phyloP scores from a whole-genome alignment of 345 rosid genomes.

The Ceriops zippeliana region DNA sequence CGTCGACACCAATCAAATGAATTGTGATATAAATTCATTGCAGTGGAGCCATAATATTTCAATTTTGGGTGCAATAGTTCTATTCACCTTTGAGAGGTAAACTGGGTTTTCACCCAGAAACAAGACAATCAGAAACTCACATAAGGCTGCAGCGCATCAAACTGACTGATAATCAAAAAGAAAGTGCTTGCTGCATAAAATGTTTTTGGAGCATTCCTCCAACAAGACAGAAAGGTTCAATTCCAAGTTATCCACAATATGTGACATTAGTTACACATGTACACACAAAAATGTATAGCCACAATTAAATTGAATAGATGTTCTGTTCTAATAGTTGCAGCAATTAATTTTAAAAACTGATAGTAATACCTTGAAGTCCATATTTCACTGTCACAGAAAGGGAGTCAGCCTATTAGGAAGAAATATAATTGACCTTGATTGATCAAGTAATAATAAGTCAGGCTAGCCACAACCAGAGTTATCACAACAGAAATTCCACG shows the following conservation, averaged over 20 bases:
- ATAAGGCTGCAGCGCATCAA: conserved; percentile 76
- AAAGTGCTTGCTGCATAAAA: conserved; percentile 95
- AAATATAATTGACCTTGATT: too few species aligned
- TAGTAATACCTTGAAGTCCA: too few species aligned
- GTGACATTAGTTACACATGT: background rate
- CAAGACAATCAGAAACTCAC: conserved; percentile 44
- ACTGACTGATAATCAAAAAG: conserved; percentile 81
- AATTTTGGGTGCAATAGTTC: background rate
- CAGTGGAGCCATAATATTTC: too few species aligned
- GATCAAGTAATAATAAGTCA: too few species aligned
- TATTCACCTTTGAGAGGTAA: background rate
- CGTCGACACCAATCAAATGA: too few species aligned
- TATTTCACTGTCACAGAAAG: too few species aligned
- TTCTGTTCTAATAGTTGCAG: background rate
- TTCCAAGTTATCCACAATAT: conserved; percentile 7
- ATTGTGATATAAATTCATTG: too few species aligned
- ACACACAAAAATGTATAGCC: background rate
- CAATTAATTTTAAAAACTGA: background rate
- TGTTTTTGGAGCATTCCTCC: conserved; percentile 91
- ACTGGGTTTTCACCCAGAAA: background rate
- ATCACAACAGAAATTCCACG: too few species aligned
- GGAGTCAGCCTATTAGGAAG: too few species aligned
- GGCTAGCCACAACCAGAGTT: too few species aligned
- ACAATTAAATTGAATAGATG: background rate
- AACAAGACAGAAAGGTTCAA: conserved; percentile 23